phyloP scores from a whole-genome alignment of 345 rosid species.

The Hypericum androsaemum region DNA sequence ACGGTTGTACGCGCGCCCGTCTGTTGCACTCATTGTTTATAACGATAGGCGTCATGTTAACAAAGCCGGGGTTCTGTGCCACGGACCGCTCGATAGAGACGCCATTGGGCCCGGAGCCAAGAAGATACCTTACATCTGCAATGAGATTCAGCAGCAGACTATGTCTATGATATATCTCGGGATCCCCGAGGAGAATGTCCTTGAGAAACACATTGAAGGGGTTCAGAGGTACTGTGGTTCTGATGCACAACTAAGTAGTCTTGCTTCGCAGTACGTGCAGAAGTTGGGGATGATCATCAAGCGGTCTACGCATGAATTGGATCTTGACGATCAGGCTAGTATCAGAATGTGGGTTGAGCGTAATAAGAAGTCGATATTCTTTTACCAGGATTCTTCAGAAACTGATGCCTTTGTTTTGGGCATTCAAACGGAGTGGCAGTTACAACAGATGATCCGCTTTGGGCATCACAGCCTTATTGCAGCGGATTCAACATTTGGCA shows the following conservation, averaged over 20 bases:
- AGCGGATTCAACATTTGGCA: conserved; percentile 81
- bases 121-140: conserved; percentile 74
- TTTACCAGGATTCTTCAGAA: conserved; percentile 75
- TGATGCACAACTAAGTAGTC: conserved; percentile 49
- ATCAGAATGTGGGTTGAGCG: conserved; percentile 78
- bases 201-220: conserved; percentile 94
- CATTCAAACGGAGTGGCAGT: conserved; percentile 91
- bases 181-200: conserved; percentile 82
- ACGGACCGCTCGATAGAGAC: conserved; percentile 91
- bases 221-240: conserved; percentile 79
- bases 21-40: conserved; percentile 66
- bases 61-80: conserved; percentile 78
- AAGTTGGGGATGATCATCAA: conserved; percentile 86
- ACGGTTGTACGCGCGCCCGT: conserved; percentile 69
- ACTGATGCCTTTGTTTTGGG: conserved; percentile 71
- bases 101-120: conserved; percentile 96
- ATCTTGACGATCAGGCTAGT: conserved; percentile 88
- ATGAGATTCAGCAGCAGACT: conserved; percentile 76
- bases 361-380: conserved; percentile 77
- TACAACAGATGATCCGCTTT: conserved; percentile 82
- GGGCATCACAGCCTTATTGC: conserved; percentile 80
- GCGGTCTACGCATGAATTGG: conserved; percentile 82
- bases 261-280: conserved; percentile 86
- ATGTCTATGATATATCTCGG: conserved; percentile 97
- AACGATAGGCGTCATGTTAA: conserved; percentile 78